A percentile compares a stretch with the other conserved stretches of the same genome.
phyloP scores from a whole-genome alignment of 345 rosid genomes.

The Xanthoceras sorbifolium region DNA sequence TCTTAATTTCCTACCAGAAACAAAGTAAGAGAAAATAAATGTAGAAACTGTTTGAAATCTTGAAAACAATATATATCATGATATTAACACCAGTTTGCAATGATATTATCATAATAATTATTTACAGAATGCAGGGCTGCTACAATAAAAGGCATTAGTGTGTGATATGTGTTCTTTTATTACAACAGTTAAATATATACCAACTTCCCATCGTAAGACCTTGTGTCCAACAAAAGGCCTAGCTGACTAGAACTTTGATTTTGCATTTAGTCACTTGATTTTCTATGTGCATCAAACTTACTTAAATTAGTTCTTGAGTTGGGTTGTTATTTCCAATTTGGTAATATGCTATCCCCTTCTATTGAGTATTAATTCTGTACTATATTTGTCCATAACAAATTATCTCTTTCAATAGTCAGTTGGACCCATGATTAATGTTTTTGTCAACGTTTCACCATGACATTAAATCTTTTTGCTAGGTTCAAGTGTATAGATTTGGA shows the following conservation, averaged over 20 bases:
- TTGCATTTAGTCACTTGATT: neutral
- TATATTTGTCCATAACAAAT: neutral
- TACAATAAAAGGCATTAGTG: neutral
- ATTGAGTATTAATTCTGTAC: neutral
- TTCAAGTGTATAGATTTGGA: slow-evolving; percentile 98
- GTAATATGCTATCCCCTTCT: neutral
- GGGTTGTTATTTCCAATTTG: neutral
- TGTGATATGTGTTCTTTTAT: no score
- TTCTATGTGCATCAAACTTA: neutral
- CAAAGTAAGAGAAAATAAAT: neutral
- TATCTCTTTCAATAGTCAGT: neutral
- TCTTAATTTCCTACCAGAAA: neutral
- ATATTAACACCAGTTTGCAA: neutral
- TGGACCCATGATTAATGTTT: neutral
- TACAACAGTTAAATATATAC: neutral
- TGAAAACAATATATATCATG: neutral
- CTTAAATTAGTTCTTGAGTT: neutral
- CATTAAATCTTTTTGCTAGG: slow-evolving; percentile 43
- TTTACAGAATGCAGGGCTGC: neutral
- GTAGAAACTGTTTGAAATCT: neutral
- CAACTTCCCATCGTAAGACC: neutral
- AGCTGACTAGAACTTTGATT: neutral
- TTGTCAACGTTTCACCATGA: slow-evolving; percentile 8
- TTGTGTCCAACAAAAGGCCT: neutral
- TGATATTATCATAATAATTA: neutral